Evolutionary conservation across 2,329 filamentous ascomycete genomes (phyloP), one percentile per base, ranked within the genome.

Genomic region (Cytospora leucostoma): DNA sequence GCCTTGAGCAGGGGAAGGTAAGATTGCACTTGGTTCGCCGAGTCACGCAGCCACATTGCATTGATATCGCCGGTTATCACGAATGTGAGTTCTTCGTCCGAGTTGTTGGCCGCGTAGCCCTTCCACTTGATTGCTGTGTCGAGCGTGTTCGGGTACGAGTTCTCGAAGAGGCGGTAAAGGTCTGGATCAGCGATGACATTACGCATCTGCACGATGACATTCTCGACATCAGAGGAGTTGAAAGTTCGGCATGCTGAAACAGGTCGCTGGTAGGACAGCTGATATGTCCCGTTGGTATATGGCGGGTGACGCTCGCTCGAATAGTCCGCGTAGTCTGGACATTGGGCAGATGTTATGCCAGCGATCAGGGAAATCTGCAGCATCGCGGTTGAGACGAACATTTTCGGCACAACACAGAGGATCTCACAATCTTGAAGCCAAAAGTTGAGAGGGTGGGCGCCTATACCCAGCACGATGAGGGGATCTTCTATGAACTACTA

Each of bases 251-350:
- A 97, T 70, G 85, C 83, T 58, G 83, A 79, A 1, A 83, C 82
- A 0, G 94, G 94, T 34, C 94, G 85, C 78, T 96, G 92, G 74
- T 84, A 96, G 1, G 92, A 89, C 10, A 97, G 85, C 62, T 85
- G 80, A 72, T 95, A 84, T 8, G 85, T 86, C 13, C 94, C 93
- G n/a, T 83, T 77, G 67, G 91, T 96, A 70, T 88, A 87, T 1
- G 94, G 94, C 40, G 82, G 78, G 73, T 94, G 90, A 6, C 74
- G 76, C 62, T 80, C 73, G 66, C 78, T 79, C 1, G 88, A 80
- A 74, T 89, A 90, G 54, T 77, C 73, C 19, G 80, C 80, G 73
- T 90, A 91, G 72, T 90, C 86, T 2, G 88, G 88, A 74, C 88
- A 91, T 54, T 63, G 55, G 12, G 65, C 65, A 40, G 21, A 19